Evolutionary conservation across 2,329 filamentous ascomycete species (phyloP), one percentile per base, ranked within the genome.

Genomic region (Colletotrichum filicis): DNA sequence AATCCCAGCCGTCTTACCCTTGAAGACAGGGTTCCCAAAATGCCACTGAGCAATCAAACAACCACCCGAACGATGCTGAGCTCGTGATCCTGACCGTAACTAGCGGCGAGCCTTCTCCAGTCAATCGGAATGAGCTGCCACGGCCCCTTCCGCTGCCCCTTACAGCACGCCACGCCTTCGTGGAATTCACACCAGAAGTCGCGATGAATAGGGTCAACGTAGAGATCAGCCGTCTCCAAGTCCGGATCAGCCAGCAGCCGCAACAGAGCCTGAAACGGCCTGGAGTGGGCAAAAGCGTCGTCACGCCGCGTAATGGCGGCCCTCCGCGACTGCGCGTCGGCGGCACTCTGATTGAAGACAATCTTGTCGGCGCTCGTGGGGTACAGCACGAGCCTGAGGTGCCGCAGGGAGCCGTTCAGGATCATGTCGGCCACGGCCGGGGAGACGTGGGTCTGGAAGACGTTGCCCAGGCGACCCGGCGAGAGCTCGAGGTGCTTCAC

Each of bases 221-320:
- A 78, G 32, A 88, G 75, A 68, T 82, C 79, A 16, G 82, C 84
- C 55, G 74, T 79, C 60, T 84, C 78, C 46, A 88, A 78, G 59
- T 87, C 83, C 60, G 86, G 86, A 70, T 88, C 86, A 55, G 81
- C 78, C 66, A 88, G 76, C 22, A 88, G 77, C 64, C 79, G 78
- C 58, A 87, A 75, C 9, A 88, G 75, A 3, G 82, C 80, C 68
- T 56, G 71, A 58, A 75, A 75, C 9, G 74, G 68, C 19, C 68
- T 62, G 2, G 74, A 74, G n/a, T 67, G 61, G 1, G 68, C 53
- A 49, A 72, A 75, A 5, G 71, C 68, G 26, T 74, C 71, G 24
- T 74, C 71, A 12, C 63, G 71, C 26, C 68, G 58, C 52, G 68
- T 72, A 5, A 72, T 67, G 22, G 62, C 61, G 8, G 68, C 67